These are phyloP conservation scores for Ceratocystis albifundus DNA, from an alignment of 2,329 filamentous ascomycete species.

Conservation along the genomic window DNA sequence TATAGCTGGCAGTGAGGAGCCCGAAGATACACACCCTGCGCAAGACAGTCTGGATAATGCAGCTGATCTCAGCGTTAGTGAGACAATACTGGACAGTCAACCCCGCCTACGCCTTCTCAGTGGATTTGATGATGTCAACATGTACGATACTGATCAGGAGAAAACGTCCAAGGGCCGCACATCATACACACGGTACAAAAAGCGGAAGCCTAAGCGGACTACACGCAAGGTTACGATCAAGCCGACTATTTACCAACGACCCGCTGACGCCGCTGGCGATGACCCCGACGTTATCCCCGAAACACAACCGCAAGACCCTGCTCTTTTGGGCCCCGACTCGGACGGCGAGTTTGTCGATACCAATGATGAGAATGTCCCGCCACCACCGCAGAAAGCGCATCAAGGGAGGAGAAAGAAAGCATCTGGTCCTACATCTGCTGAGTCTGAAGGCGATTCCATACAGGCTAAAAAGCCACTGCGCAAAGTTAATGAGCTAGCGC, in stretches of 20 bases:
- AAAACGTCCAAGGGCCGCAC: conserved; percentile 43
- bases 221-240: conserved; percentile 57
- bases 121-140: conserved; percentile 52
- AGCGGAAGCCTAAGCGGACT: conserved; percentile 72
- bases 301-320: conserved; percentile 28
- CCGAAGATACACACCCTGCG: neutral
- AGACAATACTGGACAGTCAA: conserved; percentile 37
- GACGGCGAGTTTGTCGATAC: conserved; percentile 30
- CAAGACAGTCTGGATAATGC: no score
- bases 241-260: conserved; percentile 41
- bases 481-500: conserved; percentile 53
- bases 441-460: conserved; percentile 27
- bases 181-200: conserved; percentile 58
- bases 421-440: conserved; percentile 14
- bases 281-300: conserved; percentile 35
- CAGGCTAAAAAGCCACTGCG: conserved; percentile 37
- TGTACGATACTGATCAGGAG: conserved; percentile 46
- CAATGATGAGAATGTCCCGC: conserved; percentile 19
- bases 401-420: conserved; percentile 19
- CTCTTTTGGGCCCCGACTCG: neutral
- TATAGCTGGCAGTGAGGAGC: conserved; percentile 22
- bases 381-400: neutral
- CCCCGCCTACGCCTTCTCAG: conserved; percentile 39
- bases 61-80: neutral
- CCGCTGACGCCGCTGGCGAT: conserved; percentile 30